Evolutionary conservation across 805 yeast genomes (phyloP).

Genomic region (Spathaspora hagerdaliae): DNA sequence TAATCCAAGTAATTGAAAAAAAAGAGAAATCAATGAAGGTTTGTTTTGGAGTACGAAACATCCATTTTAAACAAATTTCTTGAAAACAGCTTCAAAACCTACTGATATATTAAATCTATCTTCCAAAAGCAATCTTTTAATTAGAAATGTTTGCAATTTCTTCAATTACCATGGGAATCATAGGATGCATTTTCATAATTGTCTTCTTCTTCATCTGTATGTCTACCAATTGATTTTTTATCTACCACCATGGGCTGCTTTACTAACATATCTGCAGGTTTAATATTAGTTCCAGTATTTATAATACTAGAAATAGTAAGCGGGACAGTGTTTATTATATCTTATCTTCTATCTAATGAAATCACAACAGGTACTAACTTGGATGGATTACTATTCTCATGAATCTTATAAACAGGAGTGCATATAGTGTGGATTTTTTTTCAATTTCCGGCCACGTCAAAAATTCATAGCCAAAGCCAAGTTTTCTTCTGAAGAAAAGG

Average conservation of each 20-base stretch:
- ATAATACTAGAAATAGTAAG: slow-evolving; percentile 6
- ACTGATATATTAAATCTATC: no score
- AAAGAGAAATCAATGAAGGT: no score
- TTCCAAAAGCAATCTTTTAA: not conserved
- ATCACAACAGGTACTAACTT: slow-evolving; percentile 1
- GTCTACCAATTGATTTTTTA: slow-evolving; percentile 3
- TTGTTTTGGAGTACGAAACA: no score
- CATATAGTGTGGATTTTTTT: slow-evolving; percentile 2
- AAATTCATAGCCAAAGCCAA: not conserved
- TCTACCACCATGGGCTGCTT: not conserved
- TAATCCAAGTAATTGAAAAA: no score
- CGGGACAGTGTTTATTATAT: slow-evolving; percentile 6
- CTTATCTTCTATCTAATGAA: slow-evolving; percentile 5
- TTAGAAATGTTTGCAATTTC: slow-evolving; percentile 13
- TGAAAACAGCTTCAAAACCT: no score
- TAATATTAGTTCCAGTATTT: slow-evolving; percentile 8
- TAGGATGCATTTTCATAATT: slow-evolving; percentile 5
- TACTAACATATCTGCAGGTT: slow-evolving; percentile 6
- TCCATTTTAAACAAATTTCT: no score
- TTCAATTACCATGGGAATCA: slow-evolving; percentile 8
- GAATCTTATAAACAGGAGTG: not conserved
- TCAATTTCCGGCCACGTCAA: slow-evolving; percentile 14
- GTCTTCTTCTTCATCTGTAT: slow-evolving; percentile 10
- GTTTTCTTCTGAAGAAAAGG: no score
- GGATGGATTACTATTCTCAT: slow-evolving; percentile 2